Evolutionary conservation across 805 yeast genomes (phyloP).

Genomic region (Kregervanrija delftensis): DNA sequence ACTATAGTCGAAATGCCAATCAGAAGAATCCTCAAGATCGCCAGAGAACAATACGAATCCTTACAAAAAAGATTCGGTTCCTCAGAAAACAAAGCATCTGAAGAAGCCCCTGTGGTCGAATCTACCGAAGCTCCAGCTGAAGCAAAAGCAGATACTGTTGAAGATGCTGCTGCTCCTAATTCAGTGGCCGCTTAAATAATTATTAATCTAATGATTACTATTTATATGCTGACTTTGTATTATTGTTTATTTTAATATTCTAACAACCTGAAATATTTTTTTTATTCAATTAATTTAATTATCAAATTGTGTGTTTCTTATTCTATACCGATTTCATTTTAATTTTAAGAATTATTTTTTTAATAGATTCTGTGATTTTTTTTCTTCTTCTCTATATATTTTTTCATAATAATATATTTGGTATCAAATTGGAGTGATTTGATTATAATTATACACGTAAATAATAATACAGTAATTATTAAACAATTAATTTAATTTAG

Average conservation of each 20-base stretch:
- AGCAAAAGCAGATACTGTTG: conserved; percentile 8
- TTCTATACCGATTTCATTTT: not conserved
- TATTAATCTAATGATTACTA: not conserved
- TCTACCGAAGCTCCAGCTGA: conserved; percentile 12
- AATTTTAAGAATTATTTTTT: not conserved
- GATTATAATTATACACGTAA: not conserved
- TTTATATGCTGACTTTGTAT: not conserved
- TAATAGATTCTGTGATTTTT: conserved; percentile 2
- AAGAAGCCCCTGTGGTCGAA: conserved; percentile 7
- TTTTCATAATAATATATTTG: conserved; percentile 2
- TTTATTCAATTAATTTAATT: not conserved
- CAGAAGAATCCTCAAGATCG: conserved; percentile 26
- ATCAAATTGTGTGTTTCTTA: not conserved
- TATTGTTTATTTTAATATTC: not conserved
- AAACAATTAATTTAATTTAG: not conserved
- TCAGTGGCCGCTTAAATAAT: conserved; percentile 1
- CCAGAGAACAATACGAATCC: conserved; percentile 26
- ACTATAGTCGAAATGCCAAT: conserved; percentile 24
- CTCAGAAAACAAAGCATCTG: conserved; percentile 10
- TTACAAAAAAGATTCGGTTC: conserved; percentile 24
- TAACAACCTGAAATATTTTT: not conserved
- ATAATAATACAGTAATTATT: not conserved
- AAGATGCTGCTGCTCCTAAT: conserved; percentile 10
- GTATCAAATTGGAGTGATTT: too few relatives aligned
- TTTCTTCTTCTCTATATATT: conserved; percentile 6